phyloP scores from a whole-genome alignment of 345 rosid genomes.

The Hibiscus tridactylites region DNA sequence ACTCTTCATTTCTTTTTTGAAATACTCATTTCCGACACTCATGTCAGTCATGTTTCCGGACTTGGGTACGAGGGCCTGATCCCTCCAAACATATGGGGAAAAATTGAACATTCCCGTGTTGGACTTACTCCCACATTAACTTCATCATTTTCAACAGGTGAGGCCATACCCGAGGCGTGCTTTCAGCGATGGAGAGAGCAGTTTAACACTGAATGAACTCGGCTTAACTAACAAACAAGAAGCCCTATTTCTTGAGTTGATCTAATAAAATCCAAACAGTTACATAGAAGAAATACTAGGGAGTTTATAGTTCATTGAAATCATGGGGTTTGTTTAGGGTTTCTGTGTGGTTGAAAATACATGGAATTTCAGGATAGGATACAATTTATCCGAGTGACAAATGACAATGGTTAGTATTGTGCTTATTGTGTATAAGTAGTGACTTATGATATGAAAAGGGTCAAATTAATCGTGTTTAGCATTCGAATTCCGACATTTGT shows the following conservation, averaged over 20 bases:
- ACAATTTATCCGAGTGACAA: not conserved
- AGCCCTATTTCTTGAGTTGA: constrained; percentile 87
- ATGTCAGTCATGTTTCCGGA: not conserved
- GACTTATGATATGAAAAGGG: not conserved
- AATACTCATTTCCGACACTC: not conserved
- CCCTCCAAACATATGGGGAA: not conserved
- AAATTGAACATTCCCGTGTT: not conserved
- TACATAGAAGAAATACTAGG: constrained; percentile 1
- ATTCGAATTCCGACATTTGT: no score
- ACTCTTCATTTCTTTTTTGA: not conserved
- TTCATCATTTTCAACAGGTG: constrained; percentile 48
- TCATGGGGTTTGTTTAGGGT: not conserved
- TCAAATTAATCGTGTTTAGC: no score
- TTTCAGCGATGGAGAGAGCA: constrained; percentile 65
- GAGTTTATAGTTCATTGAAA: constrained; percentile 2
- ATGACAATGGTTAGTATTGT: constrained; percentile 3
- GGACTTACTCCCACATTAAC: not conserved
- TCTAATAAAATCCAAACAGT: constrained; percentile 22
- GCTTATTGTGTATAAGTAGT: constrained; percentile 13
- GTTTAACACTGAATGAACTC: constrained; percentile 61
- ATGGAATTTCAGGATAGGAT: constrained; percentile 15
- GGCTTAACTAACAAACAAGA: constrained; percentile 93
- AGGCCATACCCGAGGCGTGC: constrained; percentile 95
- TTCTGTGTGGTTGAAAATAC: constrained; percentile 4
- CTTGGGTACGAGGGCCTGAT: not conserved